Percentiles rank a stretch among this genome's conserved stretches.
Evolutionary conservation across 129 eudicot genomes (phyloP).

Genomic region (Sambucus nigra): DNA sequence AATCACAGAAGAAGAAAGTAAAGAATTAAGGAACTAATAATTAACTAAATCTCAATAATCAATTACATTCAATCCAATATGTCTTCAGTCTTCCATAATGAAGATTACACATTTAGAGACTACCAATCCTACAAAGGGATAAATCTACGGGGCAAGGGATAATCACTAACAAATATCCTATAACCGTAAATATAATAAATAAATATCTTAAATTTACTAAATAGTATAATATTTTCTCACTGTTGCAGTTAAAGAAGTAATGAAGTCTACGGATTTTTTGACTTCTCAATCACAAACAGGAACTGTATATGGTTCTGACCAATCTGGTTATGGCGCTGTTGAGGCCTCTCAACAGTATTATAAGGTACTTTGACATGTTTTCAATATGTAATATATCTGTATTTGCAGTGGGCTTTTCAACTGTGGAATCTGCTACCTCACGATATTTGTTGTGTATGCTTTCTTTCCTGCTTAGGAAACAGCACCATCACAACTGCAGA

Average conservation of each 20-base stretch:
- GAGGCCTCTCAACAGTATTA: constrained; percentile 53
- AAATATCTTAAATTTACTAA: too few relatives aligned
- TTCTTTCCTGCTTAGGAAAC: constrained; percentile 32
- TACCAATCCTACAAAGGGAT: too few relatives aligned
- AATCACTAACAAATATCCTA: too few relatives aligned
- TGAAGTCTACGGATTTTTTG: constrained; percentile 26
- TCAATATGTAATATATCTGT: not conserved
- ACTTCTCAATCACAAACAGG: constrained; percentile 31
- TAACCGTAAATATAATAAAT: too few relatives aligned
- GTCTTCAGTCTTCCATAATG: too few relatives aligned
- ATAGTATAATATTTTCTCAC: too few relatives aligned
- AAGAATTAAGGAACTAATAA: too few relatives aligned
- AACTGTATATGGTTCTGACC: constrained; percentile 46
- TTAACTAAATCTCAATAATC: too few relatives aligned
- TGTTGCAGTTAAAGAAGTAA: constrained; percentile 40
- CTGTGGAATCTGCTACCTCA: not conserved
- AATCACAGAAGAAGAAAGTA: too few relatives aligned
- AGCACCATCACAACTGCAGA: constrained; percentile 23
- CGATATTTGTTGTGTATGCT: not conserved
- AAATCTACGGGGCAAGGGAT: too few relatives aligned
- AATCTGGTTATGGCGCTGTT: constrained; percentile 29
- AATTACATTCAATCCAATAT: too few relatives aligned
- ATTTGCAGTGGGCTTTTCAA: not conserved
- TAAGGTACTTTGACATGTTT: constrained; percentile 29
- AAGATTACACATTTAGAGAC: too few relatives aligned